Percentiles rank a stretch among this genome's conserved stretches.
Conservation (phyloP, 2,329 filamentous ascomycete genomes). For the Fusarium zealandicum region DNA sequence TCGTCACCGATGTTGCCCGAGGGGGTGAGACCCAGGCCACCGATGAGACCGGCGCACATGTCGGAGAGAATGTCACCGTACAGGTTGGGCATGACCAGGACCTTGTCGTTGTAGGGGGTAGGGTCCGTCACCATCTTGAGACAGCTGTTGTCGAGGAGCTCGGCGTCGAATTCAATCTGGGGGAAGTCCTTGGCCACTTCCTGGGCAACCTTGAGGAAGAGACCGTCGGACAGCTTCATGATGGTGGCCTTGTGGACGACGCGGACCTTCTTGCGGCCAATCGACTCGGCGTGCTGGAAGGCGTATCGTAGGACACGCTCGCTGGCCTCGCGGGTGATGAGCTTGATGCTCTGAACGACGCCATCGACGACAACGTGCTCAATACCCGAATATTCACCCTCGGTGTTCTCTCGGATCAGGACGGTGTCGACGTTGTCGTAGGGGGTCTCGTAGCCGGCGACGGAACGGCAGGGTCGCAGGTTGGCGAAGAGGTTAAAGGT, state of each 20-base stretch:
- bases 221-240: conserved; percentile 99
- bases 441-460: conserved; percentile 97
- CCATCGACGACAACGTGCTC: conserved; percentile 98
- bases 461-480: conserved; percentile 95
- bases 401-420: conserved; percentile 98
- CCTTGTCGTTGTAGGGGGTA: conserved; percentile 97
- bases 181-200: conserved; percentile 96
- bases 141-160: conserved; percentile 99
- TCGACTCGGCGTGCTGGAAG: conserved; percentile 95
- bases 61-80: conserved; percentile 99
- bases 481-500: conserved; percentile 99
- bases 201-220: conserved; percentile 88
- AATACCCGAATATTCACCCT: conserved; percentile 99
- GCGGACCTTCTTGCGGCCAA: conserved; percentile 95
- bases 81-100: conserved; percentile 96
- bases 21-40: conserved; percentile 94
- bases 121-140: conserved; percentile 98
- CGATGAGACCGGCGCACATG: conserved; percentile 98
- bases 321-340: conserved; percentile 93
- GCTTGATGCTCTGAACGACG: conserved; percentile 99
- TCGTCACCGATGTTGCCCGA: conserved; percentile 99
- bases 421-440: conserved; percentile 98
- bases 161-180: conserved; percentile 92
- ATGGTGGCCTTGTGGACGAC: conserved; percentile 99
- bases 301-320: conserved; percentile 97